Conservation (phyloP, 2,329 filamentous ascomycete genomes). For the Dothideomycetes sp. region DNA sequence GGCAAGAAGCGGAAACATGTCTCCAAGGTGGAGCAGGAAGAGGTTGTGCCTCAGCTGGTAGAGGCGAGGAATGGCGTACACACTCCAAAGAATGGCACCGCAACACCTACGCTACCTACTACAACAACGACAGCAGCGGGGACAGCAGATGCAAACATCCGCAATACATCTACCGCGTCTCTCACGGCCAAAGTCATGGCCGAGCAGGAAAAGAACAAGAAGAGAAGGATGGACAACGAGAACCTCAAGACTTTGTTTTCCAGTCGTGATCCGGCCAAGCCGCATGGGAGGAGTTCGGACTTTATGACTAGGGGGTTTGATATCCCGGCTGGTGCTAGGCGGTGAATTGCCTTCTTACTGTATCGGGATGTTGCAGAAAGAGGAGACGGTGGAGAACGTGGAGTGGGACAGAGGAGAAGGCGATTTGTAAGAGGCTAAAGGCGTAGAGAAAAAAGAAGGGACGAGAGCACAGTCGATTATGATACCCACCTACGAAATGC, state of each 20-base stretch:
- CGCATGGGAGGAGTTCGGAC: constrained; percentile 31
- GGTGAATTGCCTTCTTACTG: constrained; percentile 12
- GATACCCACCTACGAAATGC: too few species aligned
- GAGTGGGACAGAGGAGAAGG: too few species aligned
- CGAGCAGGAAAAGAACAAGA: constrained; percentile 75
- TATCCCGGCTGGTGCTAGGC: constrained; percentile 18
- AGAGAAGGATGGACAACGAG: constrained; percentile 55
- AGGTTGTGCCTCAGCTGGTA: not conserved
- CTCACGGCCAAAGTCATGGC: constrained; percentile 77
- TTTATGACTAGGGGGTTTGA: constrained; percentile 39
- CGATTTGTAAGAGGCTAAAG: too few species aligned
- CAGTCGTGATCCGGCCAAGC: constrained; percentile 23
- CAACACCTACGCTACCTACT: not conserved
- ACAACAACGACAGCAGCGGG: constrained; percentile 25
- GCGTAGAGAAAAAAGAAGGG: too few species aligned
- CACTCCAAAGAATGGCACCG: constrained; percentile 2
- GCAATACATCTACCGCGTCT: constrained; percentile 75
- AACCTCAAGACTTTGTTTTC: constrained; percentile 39
- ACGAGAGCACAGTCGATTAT: too few species aligned
- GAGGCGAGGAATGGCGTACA: constrained; percentile 8
- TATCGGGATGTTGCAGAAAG: not conserved
- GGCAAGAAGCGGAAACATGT: constrained; percentile 53
- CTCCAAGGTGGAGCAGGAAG: constrained; percentile 6
- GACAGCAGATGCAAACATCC: constrained; percentile 73
- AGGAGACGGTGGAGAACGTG: too few species aligned